These are phyloP conservation scores for Fraxinus platypoda DNA, from an alignment of 305 asterid species.

Conservation along the genomic window DNA sequence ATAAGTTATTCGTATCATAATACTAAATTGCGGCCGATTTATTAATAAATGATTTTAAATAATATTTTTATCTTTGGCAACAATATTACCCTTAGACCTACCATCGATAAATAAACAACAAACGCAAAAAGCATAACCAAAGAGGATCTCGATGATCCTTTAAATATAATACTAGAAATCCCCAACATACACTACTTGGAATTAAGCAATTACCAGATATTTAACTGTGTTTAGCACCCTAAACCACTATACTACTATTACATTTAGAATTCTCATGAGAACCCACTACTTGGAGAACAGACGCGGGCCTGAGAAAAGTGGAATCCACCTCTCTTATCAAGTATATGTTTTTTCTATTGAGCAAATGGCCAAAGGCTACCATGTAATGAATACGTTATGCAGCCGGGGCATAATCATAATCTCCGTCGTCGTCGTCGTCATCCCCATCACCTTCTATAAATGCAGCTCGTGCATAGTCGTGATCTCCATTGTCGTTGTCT, in stretches of 20 bases:
- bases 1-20: too few species aligned
- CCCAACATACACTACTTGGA: not conserved
- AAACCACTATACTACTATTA: not conserved
- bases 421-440: not conserved
- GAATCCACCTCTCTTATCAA: not conserved
- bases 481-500: not conserved
- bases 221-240: not conserved
- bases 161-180: not conserved
- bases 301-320: not conserved
- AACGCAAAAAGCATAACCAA: not conserved
- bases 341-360: not conserved
- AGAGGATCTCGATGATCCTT: not conserved
- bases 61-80: too few species aligned
- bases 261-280: not conserved
- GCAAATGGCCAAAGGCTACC: not conserved
- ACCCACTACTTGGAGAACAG: not conserved
- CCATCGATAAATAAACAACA: not conserved
- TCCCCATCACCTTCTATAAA: not conserved
- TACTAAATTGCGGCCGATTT: not conserved
- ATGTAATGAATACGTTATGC: not conserved
- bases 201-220: not conserved
- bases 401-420: constrained; percentile 8
- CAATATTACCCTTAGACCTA: not conserved
- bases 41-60: too few species aligned
- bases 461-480: not conserved